phyloP scores from a whole-genome alignment of 148 eudicot species.

The Vaccinium vitisidaea region DNA sequence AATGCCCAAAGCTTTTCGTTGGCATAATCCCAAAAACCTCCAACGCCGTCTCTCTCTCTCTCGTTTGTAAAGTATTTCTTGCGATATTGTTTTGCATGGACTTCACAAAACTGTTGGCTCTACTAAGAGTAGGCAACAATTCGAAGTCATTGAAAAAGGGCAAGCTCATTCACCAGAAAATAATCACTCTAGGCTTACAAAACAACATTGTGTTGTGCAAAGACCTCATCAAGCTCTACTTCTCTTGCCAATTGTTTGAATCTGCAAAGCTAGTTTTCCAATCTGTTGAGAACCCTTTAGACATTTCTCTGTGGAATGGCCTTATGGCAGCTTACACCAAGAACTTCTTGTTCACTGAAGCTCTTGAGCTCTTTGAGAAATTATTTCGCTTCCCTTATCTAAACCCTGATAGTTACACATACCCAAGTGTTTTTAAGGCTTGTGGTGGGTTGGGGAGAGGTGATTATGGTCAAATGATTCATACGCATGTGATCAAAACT shows the following conservation, averaged over 20 bases:
- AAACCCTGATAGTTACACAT: slow-evolving; percentile 28
- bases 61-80: neutral
- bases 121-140: slow-evolving; percentile 16
- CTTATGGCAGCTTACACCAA: slow-evolving; percentile 27
- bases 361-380: slow-evolving; percentile 26
- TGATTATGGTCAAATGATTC: slow-evolving; percentile 17
- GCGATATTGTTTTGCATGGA: slow-evolving; percentile 17
- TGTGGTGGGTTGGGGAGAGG: slow-evolving; percentile 29
- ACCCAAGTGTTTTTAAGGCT: slow-evolving; percentile 36
- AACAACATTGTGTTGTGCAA: slow-evolving; percentile 22
- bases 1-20: no score
- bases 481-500: neutral
- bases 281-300: slow-evolving; percentile 17
- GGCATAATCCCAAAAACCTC: no score
- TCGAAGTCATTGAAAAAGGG: slow-evolving; percentile 24
- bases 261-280: slow-evolving; percentile 23
- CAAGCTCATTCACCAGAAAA: slow-evolving; percentile 31
- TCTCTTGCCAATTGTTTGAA: slow-evolving; percentile 22
- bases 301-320: slow-evolving; percentile 31
- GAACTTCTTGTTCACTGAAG: slow-evolving; percentile 28
- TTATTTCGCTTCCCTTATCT: slow-evolving; percentile 20
- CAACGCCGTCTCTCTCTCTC: no score
- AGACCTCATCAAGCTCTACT: slow-evolving; percentile 29
- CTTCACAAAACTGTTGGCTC: slow-evolving; percentile 15
- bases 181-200: slow-evolving; percentile 26